Evolutionary conservation across 2,329 filamentous ascomycete species (phyloP).

Genomic region (Graphiopsis chlorocephala): DNA sequence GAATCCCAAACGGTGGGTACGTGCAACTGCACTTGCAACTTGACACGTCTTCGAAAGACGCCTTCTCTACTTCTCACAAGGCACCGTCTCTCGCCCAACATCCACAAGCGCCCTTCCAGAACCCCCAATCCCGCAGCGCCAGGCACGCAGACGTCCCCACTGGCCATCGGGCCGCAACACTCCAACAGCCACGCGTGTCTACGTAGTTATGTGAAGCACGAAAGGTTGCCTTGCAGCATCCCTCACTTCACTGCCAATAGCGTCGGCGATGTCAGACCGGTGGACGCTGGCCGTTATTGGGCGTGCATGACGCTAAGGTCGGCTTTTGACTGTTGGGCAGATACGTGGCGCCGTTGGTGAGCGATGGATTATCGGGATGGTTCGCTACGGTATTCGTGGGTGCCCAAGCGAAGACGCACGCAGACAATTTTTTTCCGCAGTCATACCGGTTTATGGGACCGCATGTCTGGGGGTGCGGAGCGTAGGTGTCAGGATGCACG

Average conservation of each 20-base stretch:
- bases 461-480: background rate
- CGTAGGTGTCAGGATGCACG: background rate
- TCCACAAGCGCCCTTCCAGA: constrained; percentile 6
- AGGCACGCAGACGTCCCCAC: constrained; percentile 9
- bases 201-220: background rate
- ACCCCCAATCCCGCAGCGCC: background rate
- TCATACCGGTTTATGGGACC: background rate
- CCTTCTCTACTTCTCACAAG: background rate
- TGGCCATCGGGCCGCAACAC: constrained; percentile 15
- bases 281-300: constrained; percentile 10
- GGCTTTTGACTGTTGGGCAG: constrained; percentile 15
- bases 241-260: background rate
- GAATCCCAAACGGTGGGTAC: background rate
- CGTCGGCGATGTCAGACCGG: background rate
- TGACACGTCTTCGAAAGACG: background rate
- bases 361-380: constrained; percentile 5
- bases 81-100: background rate
- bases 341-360: constrained; percentile 15
- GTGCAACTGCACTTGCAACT: background rate
- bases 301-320: constrained; percentile 12
- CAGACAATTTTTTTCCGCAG: background rate
- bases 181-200: constrained; percentile 1
- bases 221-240: constrained; percentile 15
- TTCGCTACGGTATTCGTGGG: constrained; percentile 1
- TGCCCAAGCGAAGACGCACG: constrained; percentile 4